A percentile compares a stretch with the other conserved stretches of the same genome.
phyloP scores from a whole-genome alignment of 2,329 filamentous ascomycete species.

The Aspergillus chevalieri region DNA sequence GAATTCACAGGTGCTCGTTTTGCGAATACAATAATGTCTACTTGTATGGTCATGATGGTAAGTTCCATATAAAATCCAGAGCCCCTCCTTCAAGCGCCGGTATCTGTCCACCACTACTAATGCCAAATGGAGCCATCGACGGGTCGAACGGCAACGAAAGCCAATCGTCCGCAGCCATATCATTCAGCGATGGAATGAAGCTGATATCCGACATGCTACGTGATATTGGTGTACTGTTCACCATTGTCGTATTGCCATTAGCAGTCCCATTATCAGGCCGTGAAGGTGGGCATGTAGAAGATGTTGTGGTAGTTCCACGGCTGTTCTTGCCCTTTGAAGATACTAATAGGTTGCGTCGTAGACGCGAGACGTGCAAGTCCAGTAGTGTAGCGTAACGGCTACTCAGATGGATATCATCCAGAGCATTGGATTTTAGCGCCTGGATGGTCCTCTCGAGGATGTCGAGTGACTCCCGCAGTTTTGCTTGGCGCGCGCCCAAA shows the following conservation, averaged over 20 bases:
- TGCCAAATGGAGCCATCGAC: conserved; percentile 40
- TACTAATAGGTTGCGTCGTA: conserved; percentile 34
- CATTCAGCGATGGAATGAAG: conserved; percentile 24
- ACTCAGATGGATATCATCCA: conserved; percentile 49
- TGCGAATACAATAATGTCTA: background rate
- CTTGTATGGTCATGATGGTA: conserved; percentile 18
- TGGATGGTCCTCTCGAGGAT: conserved; percentile 45
- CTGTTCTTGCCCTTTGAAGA: conserved; percentile 24
- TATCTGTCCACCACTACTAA: conserved; percentile 31
- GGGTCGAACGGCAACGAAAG: conserved; percentile 39
- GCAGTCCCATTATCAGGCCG: conserved; percentile 15
- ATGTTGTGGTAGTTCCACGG: conserved; percentile 18
- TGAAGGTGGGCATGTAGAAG: conserved; percentile 25
- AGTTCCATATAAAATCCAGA: conserved; percentile 40
- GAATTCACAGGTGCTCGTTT: background rate
- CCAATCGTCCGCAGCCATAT: conserved; percentile 36
- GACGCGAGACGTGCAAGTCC: conserved; percentile 40
- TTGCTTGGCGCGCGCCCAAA: conserved; percentile 44
- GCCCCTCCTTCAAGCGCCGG: conserved; percentile 35
- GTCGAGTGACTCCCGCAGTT: conserved; percentile 44
- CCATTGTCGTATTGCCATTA: conserved; percentile 13
- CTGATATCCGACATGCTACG: conserved; percentile 23
- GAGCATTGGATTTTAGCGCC: conserved; percentile 42
- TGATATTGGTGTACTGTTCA: conserved; percentile 12
- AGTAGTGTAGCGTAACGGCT: conserved; percentile 47